phyloP scores from a whole-genome alignment of 176 grass and related monocot genomes.

The Bromus sterilis region DNA sequence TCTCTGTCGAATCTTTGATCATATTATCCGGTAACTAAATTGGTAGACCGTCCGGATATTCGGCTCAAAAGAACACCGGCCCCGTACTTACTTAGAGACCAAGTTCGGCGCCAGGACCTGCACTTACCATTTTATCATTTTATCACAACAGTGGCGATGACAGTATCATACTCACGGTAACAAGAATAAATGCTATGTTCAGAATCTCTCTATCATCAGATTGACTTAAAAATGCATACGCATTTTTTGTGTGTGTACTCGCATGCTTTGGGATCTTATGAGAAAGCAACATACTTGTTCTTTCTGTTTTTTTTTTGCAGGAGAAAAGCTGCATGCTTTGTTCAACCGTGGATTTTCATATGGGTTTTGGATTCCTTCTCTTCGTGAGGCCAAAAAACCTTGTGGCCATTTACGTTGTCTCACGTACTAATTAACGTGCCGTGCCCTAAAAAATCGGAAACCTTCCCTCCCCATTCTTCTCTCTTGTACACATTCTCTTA shows the following conservation, averaged over 20 bases:
- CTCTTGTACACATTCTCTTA: no score
- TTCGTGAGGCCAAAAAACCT: background rate
- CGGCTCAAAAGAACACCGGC: background rate
- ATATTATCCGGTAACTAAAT: background rate
- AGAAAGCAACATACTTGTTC: no score
- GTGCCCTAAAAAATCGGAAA: no score
- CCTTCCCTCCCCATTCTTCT: background rate
- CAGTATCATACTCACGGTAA: background rate
- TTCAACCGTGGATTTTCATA: background rate
- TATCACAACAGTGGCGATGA: background rate
- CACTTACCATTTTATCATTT: no score
- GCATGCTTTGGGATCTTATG: background rate
- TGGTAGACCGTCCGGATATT: background rate
- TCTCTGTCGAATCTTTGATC: background rate
- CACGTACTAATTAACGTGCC: no score
- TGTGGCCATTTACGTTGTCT: background rate
- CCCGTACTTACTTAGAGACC: background rate
- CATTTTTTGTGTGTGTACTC: background rate
- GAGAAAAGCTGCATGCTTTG: background rate
- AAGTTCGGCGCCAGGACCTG: background rate
- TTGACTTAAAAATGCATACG: background rate
- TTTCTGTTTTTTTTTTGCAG: no score
- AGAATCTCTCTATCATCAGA: background rate
- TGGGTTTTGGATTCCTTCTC: no score
- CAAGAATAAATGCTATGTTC: background rate